phyloP scores from a whole-genome alignment of 2,329 filamentous ascomycete species.

The Diaporthe helianthi region DNA sequence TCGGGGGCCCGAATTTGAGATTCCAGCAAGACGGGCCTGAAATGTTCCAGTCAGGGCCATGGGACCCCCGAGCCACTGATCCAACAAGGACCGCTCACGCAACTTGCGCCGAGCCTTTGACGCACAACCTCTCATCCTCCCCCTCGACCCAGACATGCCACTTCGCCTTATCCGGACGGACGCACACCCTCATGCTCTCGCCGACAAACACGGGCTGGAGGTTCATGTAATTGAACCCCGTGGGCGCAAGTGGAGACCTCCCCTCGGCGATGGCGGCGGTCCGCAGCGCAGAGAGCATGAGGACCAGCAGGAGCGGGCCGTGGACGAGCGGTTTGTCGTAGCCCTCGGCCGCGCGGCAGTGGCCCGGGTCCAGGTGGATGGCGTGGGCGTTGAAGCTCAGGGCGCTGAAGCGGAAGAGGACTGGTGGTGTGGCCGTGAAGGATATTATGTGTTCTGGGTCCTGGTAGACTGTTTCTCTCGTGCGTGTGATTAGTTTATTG shows the following conservation, averaged over 20 bases:
- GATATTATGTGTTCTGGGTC: constrained; percentile 43
- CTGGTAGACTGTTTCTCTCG: constrained; percentile 42
- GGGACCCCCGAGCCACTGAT: not conserved
- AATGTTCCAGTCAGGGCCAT: not conserved
- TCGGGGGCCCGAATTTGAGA: not conserved
- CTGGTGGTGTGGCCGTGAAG: constrained; percentile 69
- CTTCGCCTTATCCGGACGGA: constrained; percentile 52
- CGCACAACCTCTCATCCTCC: constrained; percentile 65
- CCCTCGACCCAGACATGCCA: constrained; percentile 74
- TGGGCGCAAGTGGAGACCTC: constrained; percentile 46
- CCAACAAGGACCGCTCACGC: not conserved
- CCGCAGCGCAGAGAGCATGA: constrained; percentile 75
- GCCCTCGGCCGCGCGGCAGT: constrained; percentile 74
- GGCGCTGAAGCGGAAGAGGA: constrained; percentile 90
- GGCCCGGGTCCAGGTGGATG: constrained; percentile 83
- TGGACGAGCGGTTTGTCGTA: constrained; percentile 82
- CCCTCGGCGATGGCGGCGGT: constrained; percentile 37
- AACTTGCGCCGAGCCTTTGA: constrained; percentile 55
- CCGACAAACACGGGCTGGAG: constrained; percentile 79
- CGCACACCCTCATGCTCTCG: constrained; percentile 74
- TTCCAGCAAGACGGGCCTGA: not conserved
- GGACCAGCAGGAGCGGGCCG: constrained; percentile 79
- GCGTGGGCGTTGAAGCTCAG: constrained; percentile 91
- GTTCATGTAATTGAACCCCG: constrained; percentile 78
- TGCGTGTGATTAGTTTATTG: not conserved